These are phyloP conservation scores for Ochetophila trinervis DNA, from an alignment of 306 rosid species.

Conservation along the genomic window DNA sequence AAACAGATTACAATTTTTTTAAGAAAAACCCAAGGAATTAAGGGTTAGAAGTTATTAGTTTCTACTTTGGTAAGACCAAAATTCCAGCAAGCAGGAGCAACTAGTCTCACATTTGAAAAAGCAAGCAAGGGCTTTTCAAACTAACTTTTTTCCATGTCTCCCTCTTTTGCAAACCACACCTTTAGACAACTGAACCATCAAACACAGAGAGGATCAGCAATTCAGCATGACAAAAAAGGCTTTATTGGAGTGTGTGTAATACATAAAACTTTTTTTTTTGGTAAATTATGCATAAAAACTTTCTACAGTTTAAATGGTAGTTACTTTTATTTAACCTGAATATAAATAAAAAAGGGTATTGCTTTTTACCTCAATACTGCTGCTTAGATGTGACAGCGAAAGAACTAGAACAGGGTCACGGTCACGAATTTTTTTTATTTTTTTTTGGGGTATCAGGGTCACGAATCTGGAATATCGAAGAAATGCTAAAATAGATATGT, in stretches of 20 bases:
- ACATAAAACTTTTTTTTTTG: too few relatives aligned
- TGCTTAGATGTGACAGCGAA: slow-evolving; percentile 7
- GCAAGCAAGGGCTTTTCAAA: slow-evolving; percentile 1
- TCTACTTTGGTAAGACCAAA: neutral
- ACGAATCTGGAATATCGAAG: neutral
- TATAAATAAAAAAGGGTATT: neutral
- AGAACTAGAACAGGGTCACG: neutral
- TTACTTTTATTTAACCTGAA: neutral
- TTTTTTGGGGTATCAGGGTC: too few relatives aligned
- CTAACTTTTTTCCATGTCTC: neutral
- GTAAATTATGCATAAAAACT: too few relatives aligned
- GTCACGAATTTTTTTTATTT: too few relatives aligned
- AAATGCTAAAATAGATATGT: neutral
- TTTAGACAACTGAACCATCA: neutral
- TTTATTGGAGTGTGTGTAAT: neutral
- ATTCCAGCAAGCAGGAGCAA: neutral
- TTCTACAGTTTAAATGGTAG: neutral
- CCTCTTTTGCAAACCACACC: neutral
- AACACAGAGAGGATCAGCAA: neutral
- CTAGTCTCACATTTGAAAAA: neutral
- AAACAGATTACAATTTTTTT: neutral
- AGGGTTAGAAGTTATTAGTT: neutral
- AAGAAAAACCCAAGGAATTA: neutral
- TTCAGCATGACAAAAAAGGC: neutral
- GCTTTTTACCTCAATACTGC: slow-evolving; percentile 5